These are phyloP conservation scores for Metarhizium album DNA, from an alignment of 2,329 filamentous ascomycete genomes.

Conservation along the genomic window DNA sequence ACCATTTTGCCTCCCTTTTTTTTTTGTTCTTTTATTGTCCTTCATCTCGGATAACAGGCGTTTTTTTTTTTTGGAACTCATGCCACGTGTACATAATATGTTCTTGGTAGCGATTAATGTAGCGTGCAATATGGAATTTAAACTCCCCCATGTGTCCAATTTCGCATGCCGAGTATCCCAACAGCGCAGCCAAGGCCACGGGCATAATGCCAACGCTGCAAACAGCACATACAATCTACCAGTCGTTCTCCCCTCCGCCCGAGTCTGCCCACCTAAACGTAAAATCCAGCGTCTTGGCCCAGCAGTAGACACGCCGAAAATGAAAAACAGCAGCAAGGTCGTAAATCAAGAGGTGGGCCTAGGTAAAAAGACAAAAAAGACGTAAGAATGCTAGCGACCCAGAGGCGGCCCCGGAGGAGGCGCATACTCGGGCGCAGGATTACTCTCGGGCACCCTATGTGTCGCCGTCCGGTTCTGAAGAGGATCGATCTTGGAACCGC, in stretches of 20 bases:
- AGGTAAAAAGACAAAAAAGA: background rate
- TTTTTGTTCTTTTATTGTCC: too few species aligned
- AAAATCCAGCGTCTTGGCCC: background rate
- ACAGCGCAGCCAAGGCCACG: background rate
- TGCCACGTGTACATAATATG: background rate
- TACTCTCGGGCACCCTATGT: conserved; percentile 14
- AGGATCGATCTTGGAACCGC: conserved; percentile 42
- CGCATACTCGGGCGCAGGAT: conserved; percentile 19
- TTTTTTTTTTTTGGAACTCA: too few species aligned
- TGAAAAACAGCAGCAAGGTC: background rate
- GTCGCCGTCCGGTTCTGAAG: conserved; percentile 28
- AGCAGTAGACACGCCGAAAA: background rate
- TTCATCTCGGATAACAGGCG: too few species aligned
- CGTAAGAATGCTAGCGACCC: background rate
- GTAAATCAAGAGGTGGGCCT: background rate
- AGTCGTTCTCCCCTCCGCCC: too few species aligned
- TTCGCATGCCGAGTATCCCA: background rate
- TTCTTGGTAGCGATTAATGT: background rate
- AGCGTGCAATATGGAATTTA: background rate
- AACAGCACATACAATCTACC: background rate
- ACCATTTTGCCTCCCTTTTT: too few species aligned
- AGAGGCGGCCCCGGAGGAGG: conserved; percentile 41
- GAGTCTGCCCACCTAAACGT: background rate
- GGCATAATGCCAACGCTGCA: background rate
- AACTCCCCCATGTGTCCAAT: too few species aligned